phyloP scores from a whole-genome alignment of 2,329 filamentous ascomycete genomes.

The Uncinocarpus reesii region DNA sequence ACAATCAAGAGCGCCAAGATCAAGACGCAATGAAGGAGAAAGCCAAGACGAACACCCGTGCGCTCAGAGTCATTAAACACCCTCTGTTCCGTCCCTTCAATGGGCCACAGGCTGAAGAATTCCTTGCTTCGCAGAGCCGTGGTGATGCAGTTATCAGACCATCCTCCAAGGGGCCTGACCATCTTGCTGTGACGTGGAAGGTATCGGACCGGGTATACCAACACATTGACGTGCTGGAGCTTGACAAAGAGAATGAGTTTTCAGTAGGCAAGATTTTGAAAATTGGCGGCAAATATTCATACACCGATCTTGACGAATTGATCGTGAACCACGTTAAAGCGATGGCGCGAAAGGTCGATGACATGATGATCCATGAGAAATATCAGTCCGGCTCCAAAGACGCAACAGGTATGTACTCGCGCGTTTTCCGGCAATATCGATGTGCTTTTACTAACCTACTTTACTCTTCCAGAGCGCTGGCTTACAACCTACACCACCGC shows the following conservation, averaged over 20 bases:
- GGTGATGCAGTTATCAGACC: slow-evolving; percentile 93
- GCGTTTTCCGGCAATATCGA: neutral
- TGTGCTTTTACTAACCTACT: neutral
- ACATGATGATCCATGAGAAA: slow-evolving; percentile 90
- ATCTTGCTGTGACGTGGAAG: slow-evolving; percentile 96
- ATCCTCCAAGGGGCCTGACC: slow-evolving; percentile 88
- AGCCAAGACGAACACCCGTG: slow-evolving; percentile 72
- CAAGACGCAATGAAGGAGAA: slow-evolving; percentile 75
- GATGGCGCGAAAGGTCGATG: slow-evolving; percentile 95
- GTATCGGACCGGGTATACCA: slow-evolving; percentile 93
- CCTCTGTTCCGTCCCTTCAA: slow-evolving; percentile 93
- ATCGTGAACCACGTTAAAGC: slow-evolving; percentile 96
- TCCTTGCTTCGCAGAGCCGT: slow-evolving; percentile 69
- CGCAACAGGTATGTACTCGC: slow-evolving; percentile 64
- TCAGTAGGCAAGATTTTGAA: slow-evolving; percentile 77
- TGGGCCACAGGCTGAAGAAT: slow-evolving; percentile 83
- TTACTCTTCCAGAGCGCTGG: slow-evolving; percentile 63
- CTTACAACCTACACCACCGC: slow-evolving; percentile 90
- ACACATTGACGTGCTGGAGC: slow-evolving; percentile 91
- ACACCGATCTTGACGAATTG: slow-evolving; percentile 91
- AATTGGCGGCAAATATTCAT: slow-evolving; percentile 79
- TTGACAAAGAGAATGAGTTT: slow-evolving; percentile 96
- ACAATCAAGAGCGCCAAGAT: slow-evolving; percentile 67
- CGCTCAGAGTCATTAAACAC: slow-evolving; percentile 93
- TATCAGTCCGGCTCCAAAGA: slow-evolving; percentile 72